phyloP scores from a whole-genome alignment of 176 grass and related monocot genomes.

The Saccharum officinarum region DNA sequence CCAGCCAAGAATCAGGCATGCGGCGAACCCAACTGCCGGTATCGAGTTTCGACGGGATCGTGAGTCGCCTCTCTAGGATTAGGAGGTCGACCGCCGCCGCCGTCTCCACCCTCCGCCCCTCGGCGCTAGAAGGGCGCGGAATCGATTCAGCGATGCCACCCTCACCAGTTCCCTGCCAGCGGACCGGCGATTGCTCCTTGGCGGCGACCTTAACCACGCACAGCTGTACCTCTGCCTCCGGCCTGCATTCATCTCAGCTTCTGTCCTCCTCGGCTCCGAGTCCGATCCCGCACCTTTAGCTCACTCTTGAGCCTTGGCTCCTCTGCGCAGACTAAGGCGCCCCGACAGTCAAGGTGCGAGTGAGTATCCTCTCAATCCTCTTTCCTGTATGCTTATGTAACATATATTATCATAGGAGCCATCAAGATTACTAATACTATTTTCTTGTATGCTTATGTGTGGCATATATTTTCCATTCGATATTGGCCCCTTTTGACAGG shows the following conservation, averaged over 20 bases:
- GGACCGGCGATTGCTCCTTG: not conserved
- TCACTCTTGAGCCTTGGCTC: not conserved
- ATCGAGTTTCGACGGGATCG: not conserved
- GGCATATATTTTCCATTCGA: not conserved
- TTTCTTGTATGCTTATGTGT: too few species aligned
- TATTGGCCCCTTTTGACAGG: not conserved
- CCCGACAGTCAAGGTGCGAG: not conserved
- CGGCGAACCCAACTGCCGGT: not conserved
- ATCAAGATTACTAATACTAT: too few species aligned
- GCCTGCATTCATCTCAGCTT: not conserved
- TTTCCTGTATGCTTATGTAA: not conserved
- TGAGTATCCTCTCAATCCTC: not conserved
- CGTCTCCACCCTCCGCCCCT: not conserved
- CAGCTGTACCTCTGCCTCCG: not conserved
- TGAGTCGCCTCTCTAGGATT: too few species aligned
- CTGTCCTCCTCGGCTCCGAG: not conserved
- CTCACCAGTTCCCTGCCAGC: not conserved
- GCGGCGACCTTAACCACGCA: not conserved
- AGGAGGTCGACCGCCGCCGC: not conserved
- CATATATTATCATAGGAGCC: too few species aligned
- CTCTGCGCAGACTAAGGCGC: not conserved
- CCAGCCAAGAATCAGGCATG: too few species aligned
- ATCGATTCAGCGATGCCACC: not conserved
- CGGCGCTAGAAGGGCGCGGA: not conserved
- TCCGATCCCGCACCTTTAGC: not conserved